Percentiles rank a stretch among this genome's conserved stretches.
Evolutionary conservation across 192 early-diverging fungal genomes (phyloP).

Genomic region (Podila epicladia): DNA sequence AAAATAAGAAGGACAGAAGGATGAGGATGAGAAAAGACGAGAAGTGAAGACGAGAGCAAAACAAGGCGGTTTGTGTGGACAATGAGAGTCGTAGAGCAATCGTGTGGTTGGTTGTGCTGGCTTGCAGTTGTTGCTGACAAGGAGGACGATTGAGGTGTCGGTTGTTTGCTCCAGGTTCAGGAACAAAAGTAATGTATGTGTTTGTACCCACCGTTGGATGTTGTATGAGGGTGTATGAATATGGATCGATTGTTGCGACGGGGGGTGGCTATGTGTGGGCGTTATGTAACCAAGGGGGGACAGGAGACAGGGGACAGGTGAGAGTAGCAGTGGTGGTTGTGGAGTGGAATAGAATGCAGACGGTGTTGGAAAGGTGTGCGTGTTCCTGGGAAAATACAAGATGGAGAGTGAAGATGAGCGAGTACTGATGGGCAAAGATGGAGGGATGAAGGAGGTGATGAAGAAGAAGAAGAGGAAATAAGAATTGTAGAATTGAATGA

Average conservation of each 20-base stretch:
- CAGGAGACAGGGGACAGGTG: too few relatives aligned
- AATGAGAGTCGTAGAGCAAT: background rate
- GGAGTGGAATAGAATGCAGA: too few relatives aligned
- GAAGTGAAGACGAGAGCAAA: background rate
- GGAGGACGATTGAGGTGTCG: background rate
- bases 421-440: background rate
- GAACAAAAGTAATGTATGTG: too few relatives aligned
- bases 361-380: too few relatives aligned
- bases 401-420: background rate
- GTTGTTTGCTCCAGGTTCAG: too few relatives aligned
- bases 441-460: background rate
- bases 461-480: background rate
- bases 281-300: too few relatives aligned
- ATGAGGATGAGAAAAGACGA: background rate
- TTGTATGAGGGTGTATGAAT: too few relatives aligned
- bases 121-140: background rate
- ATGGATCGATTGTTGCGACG: too few relatives aligned
- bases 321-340: too few relatives aligned
- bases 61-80: background rate
- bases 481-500: background rate
- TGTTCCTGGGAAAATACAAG: background rate
- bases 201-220: too few relatives aligned
- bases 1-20: constrained; percentile 2
- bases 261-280: too few relatives aligned
- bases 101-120: background rate